Evolutionary conservation across 176 grass and related monocot species (phyloP).

Genomic region (Carex scoparia): DNA sequence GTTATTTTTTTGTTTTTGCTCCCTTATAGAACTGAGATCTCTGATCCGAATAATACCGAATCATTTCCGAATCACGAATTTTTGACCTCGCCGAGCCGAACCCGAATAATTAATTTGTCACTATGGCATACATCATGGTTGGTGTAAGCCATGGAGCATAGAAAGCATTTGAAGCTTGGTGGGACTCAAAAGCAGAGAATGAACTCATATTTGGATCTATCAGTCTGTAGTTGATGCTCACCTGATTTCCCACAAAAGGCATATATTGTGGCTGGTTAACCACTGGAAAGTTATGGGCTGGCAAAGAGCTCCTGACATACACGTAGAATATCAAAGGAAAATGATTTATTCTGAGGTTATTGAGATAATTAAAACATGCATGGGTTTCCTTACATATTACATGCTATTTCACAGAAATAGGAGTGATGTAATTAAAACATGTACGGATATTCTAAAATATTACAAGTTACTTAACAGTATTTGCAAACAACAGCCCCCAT

Average conservation of each 20-base stretch:
- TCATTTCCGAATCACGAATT: too few relatives aligned
- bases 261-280: constrained; percentile 51
- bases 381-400: neutral
- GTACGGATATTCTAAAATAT: neutral
- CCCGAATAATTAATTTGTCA: too few relatives aligned
- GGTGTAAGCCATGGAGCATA: constrained; percentile 68
- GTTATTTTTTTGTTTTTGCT: too few relatives aligned
- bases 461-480: neutral
- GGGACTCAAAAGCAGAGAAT: constrained; percentile 21
- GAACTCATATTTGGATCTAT: constrained; percentile 49
- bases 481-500: neutral
- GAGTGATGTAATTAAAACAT: neutral
- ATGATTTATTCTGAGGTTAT: neutral
- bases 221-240: constrained; percentile 47
- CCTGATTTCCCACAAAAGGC: constrained; percentile 69
- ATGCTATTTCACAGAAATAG: neutral
- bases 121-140: constrained; percentile 75
- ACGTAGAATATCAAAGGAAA: constrained; percentile 33
- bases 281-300: constrained; percentile 39
- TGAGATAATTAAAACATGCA: neutral
- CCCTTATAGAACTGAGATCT: too few relatives aligned
- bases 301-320: constrained; percentile 57
- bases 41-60: too few relatives aligned
- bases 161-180: constrained; percentile 42
- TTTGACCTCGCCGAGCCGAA: too few relatives aligned